A percentile compares a stretch with the other conserved stretches of the same genome.
These are phyloP conservation scores for Mycena floridula DNA, from an alignment of 768 basidiomycete genomes.

Conservation along the genomic window DNA sequence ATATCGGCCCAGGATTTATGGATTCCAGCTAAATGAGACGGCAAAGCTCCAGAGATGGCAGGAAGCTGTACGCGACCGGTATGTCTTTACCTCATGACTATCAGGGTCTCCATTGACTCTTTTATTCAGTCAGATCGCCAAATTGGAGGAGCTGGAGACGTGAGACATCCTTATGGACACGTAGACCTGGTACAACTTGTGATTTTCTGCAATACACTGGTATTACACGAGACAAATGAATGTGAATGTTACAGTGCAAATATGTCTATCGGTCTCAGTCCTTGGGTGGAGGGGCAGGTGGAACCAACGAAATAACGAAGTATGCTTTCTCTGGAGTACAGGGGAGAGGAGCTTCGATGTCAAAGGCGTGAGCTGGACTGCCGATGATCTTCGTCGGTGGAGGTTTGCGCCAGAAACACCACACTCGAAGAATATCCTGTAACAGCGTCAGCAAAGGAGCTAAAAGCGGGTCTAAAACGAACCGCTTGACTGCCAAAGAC, in stretches of 20 bases:
- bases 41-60: conserved; percentile 96
- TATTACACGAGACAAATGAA: too few species aligned
- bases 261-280: too few species aligned
- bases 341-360: too few species aligned
- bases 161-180: too few species aligned
- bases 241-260: too few species aligned
- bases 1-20: conserved; percentile 91
- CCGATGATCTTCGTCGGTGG: background rate
- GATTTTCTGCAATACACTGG: too few species aligned
- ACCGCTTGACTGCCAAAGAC: conserved; percentile 32
- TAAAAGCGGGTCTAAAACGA: conserved; percentile 3
- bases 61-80: conserved; percentile 87
- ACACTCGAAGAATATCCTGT: conserved; percentile 27
- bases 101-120: background rate
- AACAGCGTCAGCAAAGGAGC: background rate
- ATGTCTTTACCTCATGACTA: conserved; percentile 20
- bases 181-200: too few species aligned
- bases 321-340: too few species aligned
- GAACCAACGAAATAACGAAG: too few species aligned
- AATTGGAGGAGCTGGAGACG: conserved; percentile 47
- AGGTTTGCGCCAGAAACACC: conserved; percentile 25
- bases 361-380: too few species aligned
- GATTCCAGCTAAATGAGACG: conserved; percentile 92
- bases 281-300: too few species aligned
- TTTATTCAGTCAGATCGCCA: conserved; percentile 35